These are phyloP conservation scores for Symbiodinium pilosum DNA, from an alignment of 73 alveolate species.

Conservation along the genomic window DNA sequence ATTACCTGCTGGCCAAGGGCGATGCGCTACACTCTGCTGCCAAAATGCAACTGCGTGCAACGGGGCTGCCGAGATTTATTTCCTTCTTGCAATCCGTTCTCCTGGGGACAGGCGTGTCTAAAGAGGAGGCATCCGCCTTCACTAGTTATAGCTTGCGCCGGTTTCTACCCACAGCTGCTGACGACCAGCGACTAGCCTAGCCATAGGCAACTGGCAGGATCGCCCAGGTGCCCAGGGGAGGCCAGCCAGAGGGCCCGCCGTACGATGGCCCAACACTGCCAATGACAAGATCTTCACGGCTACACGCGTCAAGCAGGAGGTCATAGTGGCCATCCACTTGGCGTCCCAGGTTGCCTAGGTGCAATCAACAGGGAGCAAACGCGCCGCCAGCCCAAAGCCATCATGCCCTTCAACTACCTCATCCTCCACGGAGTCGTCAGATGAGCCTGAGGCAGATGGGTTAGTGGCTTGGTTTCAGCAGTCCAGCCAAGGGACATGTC, in stretches of 20 bases:
- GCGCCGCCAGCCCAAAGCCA: background rate
- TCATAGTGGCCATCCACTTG: background rate
- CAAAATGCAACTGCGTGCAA: background rate
- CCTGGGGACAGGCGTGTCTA: background rate
- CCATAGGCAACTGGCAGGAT: background rate
- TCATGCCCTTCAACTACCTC: background rate
- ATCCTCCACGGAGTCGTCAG: background rate
- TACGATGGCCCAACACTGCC: background rate
- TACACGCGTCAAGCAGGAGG: background rate
- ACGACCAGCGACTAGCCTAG: background rate
- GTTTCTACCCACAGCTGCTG: background rate
- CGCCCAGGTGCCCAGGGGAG: background rate
- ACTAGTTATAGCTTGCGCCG: background rate
- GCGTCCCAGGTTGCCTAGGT: background rate
- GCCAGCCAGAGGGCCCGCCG: background rate
- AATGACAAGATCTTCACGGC: background rate
- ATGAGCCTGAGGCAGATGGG: background rate
- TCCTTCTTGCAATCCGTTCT: background rate
- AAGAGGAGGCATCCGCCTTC: background rate
- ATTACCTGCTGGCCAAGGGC: background rate
- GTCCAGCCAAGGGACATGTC: background rate
- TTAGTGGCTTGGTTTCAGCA: background rate
- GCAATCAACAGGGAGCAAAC: background rate
- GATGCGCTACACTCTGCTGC: background rate
- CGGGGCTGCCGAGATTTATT: background rate